phyloP scores from a whole-genome alignment of 768 basidiomycete species.

The Termitomyces sp. region DNA sequence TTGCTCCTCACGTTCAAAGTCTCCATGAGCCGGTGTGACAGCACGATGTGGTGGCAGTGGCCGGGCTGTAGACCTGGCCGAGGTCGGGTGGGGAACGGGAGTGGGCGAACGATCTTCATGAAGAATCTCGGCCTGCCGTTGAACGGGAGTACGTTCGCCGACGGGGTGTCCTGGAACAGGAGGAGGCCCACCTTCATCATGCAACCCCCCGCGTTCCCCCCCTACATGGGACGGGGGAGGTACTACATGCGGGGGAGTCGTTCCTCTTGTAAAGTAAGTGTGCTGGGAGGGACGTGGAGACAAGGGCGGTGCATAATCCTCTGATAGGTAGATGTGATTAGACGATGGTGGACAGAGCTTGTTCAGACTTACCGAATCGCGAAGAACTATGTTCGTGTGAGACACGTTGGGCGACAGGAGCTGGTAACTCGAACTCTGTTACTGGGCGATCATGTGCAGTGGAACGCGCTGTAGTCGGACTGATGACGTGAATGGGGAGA shows the following conservation, averaged over 20 bases:
- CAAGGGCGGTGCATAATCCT: conserved; percentile 1
- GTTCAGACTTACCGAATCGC: conserved; percentile 7
- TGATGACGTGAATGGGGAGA: conserved; percentile 11
- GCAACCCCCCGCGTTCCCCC: background rate
- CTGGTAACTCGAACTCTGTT: background rate
- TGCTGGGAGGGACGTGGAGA: background rate
- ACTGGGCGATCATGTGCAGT: background rate
- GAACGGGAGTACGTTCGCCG: background rate
- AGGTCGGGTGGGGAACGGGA: background rate
- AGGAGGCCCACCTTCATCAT: conserved; percentile 6
- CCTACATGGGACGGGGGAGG: background rate
- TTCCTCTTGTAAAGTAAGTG: background rate
- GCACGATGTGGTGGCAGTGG: conserved; percentile 20
- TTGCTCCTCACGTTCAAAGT: conserved; percentile 44
- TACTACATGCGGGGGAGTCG: background rate
- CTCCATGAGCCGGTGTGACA: conserved; percentile 29
- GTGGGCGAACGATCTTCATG: background rate
- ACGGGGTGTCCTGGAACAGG: conserved; percentile 4
- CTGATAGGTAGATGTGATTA: background rate
- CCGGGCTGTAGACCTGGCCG: conserved; percentile 2
- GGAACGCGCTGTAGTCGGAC: conserved; percentile 9
- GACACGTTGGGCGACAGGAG: background rate
- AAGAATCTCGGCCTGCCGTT: background rate
- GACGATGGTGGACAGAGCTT: background rate
- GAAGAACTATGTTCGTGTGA: background rate